Evolutionary conservation across 2,329 filamentous ascomycete species (phyloP).

Genomic region (Sporothrix phasma): DNA sequence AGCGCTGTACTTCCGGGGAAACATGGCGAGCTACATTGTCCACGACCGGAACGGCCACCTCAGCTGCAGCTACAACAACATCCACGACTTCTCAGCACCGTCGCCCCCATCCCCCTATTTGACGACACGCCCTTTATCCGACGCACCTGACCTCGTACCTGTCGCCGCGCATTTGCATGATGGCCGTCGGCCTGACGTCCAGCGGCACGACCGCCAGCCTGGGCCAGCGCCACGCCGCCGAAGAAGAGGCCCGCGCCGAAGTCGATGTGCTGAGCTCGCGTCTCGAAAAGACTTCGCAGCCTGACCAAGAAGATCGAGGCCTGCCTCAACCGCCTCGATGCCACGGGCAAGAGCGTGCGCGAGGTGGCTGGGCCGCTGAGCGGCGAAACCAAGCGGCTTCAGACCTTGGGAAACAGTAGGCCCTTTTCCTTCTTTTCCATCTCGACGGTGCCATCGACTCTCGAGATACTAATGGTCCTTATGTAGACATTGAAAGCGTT

Average conservation of each 20-base stretch:
- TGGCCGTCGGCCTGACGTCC: conserved; percentile 42
- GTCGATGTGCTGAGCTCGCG: conserved; percentile 61
- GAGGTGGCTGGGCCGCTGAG: conserved; percentile 89
- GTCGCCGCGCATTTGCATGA: conserved; percentile 22
- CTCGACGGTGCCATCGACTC: too few species aligned
- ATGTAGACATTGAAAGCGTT: conserved; percentile 63
- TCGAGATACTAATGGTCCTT: too few species aligned
- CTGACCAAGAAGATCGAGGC: conserved; percentile 95
- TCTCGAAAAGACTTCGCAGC: conserved; percentile 81
- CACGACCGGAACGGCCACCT: background rate
- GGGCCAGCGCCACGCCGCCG: conserved; percentile 39
- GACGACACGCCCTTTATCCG: background rate
- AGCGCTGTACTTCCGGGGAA: conserved; percentile 13
- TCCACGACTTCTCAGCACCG: background rate
- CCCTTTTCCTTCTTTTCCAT: background rate
- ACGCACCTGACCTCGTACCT: background rate
- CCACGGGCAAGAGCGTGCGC: conserved; percentile 80
- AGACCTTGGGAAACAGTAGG: conserved; percentile 73
- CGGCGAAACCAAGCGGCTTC: conserved; percentile 80
- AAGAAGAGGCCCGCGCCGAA: conserved; percentile 59
- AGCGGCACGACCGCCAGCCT: conserved; percentile 13
- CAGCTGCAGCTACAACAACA: background rate
- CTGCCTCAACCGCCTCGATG: conserved; percentile 72
- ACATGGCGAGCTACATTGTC: conserved; percentile 1
- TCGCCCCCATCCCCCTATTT: conserved; percentile 1